Percentiles rank a stretch among this genome's conserved stretches.
phyloP scores from a whole-genome alignment of 2,329 filamentous ascomycete species.

The Fusarium begoniae region DNA sequence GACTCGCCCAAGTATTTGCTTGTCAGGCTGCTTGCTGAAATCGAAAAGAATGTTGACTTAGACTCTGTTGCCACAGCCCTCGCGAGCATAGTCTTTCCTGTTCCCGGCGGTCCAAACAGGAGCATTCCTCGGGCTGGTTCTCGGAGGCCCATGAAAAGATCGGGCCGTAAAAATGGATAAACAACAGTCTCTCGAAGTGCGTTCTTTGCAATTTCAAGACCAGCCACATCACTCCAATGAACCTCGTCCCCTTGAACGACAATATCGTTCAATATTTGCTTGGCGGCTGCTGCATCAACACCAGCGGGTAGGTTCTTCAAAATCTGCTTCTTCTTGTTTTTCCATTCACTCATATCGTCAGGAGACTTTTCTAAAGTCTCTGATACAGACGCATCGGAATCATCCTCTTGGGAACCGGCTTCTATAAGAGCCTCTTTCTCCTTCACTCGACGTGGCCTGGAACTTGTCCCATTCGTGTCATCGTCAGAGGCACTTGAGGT shows the following conservation, averaged over 20 bases:
- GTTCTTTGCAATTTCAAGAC: slow-evolving; percentile 87
- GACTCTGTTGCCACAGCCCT: slow-evolving; percentile 92
- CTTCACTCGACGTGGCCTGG: slow-evolving; percentile 42
- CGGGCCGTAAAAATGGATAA: slow-evolving; percentile 93
- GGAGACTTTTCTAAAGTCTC: slow-evolving; percentile 44
- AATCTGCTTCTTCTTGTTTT: slow-evolving; percentile 69
- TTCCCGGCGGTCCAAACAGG: slow-evolving; percentile 95
- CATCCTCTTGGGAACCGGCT: slow-evolving; percentile 58
- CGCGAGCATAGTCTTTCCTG: slow-evolving; percentile 97
- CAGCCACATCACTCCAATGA: slow-evolving; percentile 92
- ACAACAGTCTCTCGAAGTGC: slow-evolving; percentile 95
- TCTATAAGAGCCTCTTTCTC: slow-evolving; percentile 48
- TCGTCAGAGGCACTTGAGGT: slow-evolving; percentile 43
- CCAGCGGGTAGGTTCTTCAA: slow-evolving; percentile 83
- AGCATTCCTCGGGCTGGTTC: slow-evolving; percentile 96
- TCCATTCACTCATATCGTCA: slow-evolving; percentile 62
- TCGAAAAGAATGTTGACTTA: slow-evolving; percentile 94
- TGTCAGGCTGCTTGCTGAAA: slow-evolving; percentile 92
- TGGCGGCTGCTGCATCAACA: slow-evolving; percentile 82
- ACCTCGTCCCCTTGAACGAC: slow-evolving; percentile 95
- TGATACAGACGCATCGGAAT: slow-evolving; percentile 55
- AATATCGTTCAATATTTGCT: slow-evolving; percentile 95
- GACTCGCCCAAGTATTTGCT: slow-evolving; percentile 97
- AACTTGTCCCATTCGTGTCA: slow-evolving; percentile 31
- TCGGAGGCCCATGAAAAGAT: slow-evolving; percentile 93